Conservation (phyloP, 805 yeast genomes). For the Wickerhamomyces pijperi region DNA sequence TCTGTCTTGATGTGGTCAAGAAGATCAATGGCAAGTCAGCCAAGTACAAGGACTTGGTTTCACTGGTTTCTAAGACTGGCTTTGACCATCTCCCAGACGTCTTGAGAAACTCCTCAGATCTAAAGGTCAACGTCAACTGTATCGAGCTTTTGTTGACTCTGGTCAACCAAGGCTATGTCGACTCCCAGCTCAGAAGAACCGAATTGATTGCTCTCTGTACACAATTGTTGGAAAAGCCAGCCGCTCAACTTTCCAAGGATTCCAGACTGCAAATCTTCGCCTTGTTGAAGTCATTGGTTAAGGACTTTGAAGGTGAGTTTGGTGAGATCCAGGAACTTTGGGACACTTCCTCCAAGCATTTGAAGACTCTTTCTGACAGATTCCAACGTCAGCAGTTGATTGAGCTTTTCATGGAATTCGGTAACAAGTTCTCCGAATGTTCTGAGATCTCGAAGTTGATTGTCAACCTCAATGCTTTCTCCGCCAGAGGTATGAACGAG, state of each 20-base stretch:
- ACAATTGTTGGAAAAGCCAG: constrained; percentile 47
- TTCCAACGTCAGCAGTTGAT: constrained; percentile 53
- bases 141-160: constrained; percentile 39
- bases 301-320: constrained; percentile 40
- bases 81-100: constrained; percentile 39
- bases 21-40: constrained; percentile 25
- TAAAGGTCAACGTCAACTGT: constrained; percentile 39
- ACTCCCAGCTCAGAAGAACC: constrained; percentile 40
- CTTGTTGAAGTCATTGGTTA: constrained; percentile 44
- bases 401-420: constrained; percentile 48
- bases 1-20: constrained; percentile 35
- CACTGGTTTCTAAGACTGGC: constrained; percentile 47
- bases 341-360: constrained; percentile 41
- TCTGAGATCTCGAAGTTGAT: constrained; percentile 40
- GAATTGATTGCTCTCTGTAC: constrained; percentile 47
- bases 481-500: constrained; percentile 50
- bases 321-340: constrained; percentile 39
- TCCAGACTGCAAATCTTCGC: constrained; percentile 48
- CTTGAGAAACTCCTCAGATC: constrained; percentile 25
- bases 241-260: constrained; percentile 34
- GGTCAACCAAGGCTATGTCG: constrained; percentile 46
- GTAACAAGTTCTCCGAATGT: constrained; percentile 34
- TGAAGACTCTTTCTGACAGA: constrained; percentile 46
- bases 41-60: constrained; percentile 37
- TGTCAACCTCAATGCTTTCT: constrained; percentile 59